These are phyloP conservation scores for Aspergillus bertholletiae DNA, from an alignment of 495 filamentous ascomycete species.

Conservation along the genomic window DNA sequence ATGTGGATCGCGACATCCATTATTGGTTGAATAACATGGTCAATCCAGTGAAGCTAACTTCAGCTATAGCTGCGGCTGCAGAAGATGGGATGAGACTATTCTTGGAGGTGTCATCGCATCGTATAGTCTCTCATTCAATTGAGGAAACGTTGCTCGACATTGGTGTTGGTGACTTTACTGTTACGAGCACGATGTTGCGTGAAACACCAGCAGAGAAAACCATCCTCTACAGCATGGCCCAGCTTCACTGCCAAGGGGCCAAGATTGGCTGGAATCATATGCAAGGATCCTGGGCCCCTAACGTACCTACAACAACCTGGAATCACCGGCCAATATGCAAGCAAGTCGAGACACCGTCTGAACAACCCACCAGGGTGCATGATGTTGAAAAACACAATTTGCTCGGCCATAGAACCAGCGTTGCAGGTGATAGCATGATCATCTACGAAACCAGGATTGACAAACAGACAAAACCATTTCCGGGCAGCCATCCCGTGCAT, in stretches of 20 bases:
- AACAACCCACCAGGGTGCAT: slow-evolving; percentile 9
- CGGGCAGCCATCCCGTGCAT: slow-evolving; percentile 26
- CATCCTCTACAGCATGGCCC: slow-evolving; percentile 20
- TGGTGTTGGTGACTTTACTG: slow-evolving; percentile 23
- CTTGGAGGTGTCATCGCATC: slow-evolving; percentile 35
- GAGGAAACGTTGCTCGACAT: slow-evolving; percentile 28
- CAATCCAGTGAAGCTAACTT: slow-evolving; percentile 16
- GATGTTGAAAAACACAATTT: slow-evolving; percentile 31
- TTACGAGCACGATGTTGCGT: slow-evolving; percentile 34
- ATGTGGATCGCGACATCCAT: slow-evolving; percentile 18
- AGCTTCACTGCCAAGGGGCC: slow-evolving; percentile 42
- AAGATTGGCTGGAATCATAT: slow-evolving; percentile 41
- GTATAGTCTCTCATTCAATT: slow-evolving; percentile 33
- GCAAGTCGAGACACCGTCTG: slow-evolving; percentile 28
- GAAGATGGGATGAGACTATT: slow-evolving; percentile 30
- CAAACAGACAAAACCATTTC: slow-evolving; percentile 31
- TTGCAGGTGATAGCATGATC: slow-evolving; percentile 22
- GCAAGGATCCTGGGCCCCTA: slow-evolving; percentile 36
- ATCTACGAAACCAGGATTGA: slow-evolving; percentile 26
- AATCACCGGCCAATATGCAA: slow-evolving; percentile 49
- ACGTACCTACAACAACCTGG: slow-evolving; percentile 48
- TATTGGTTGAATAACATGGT: slow-evolving; percentile 17
- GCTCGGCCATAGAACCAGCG: slow-evolving; percentile 22
- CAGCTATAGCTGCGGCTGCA: slow-evolving; percentile 30
- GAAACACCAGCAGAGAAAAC: slow-evolving; percentile 8